Percentiles rank a stretch among this genome's conserved stretches.
These are phyloP conservation scores for Myxozyma geophila DNA, from an alignment of 805 yeast genomes.

Conservation along the genomic window DNA sequence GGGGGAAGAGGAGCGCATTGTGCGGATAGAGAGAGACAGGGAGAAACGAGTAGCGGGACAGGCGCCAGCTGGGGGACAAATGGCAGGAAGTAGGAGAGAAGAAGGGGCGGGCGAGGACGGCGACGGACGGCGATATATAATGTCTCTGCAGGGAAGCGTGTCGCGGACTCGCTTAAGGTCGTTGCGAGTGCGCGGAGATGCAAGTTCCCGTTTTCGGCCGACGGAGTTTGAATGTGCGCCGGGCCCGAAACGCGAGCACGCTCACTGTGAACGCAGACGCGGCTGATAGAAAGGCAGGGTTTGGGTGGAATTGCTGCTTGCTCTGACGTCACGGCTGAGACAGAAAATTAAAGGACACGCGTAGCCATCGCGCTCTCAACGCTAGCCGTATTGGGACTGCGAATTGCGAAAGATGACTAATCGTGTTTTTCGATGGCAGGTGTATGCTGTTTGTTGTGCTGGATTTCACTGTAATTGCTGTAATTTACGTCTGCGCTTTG, in stretches of 20 bases:
- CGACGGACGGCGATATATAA: not conserved
- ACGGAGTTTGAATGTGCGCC: conserved; percentile 11
- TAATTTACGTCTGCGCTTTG: no score
- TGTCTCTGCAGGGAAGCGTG: not conserved
- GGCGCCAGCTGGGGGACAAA: not conserved
- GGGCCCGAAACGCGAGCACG: conserved; percentile 2
- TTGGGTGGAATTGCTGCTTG: no score
- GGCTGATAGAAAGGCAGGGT: not conserved
- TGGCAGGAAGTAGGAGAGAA: not conserved
- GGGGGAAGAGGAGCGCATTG: conserved; percentile 6
- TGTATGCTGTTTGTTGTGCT: no score
- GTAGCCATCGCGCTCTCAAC: conserved; percentile 10
- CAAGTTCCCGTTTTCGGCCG: conserved; percentile 8
- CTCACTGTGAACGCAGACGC: not conserved
- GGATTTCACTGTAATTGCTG: no score
- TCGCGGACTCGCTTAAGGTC: no score
- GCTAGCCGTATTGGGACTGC: conserved; percentile 5
- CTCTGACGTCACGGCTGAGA: not conserved
- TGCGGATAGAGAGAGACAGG: not conserved
- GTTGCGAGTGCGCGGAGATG: no score
- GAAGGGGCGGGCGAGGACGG: not conserved
- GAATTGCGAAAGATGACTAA: not conserved
- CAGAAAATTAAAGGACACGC: not conserved
- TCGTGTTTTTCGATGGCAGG: no score
- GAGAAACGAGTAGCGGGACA: not conserved